These are phyloP conservation scores for Verbascum thapsus DNA, from an alignment of 257 asterid species.

Conservation along the genomic window DNA sequence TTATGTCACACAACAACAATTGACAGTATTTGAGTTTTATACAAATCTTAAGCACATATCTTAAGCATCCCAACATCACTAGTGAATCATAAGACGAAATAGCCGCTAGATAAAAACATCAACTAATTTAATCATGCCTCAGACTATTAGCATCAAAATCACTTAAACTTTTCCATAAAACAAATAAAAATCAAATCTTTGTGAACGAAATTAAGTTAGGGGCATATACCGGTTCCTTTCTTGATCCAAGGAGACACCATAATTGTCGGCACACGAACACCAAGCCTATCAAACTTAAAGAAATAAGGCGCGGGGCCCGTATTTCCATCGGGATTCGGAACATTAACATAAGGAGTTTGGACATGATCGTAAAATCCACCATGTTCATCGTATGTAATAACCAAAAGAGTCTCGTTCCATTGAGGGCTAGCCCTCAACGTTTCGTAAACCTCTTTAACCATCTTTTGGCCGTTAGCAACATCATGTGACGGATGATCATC, in stretches of 20 bases:
- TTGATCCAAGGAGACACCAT: conserved; percentile 95
- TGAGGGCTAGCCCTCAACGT: conserved; percentile 68
- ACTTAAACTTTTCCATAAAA: neutral
- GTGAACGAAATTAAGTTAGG: neutral
- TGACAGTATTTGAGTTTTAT: too few relatives aligned
- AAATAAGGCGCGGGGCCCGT: conserved; percentile 77
- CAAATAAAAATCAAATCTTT: neutral
- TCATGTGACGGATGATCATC: conserved; percentile 92
- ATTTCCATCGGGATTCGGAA: conserved; percentile 84
- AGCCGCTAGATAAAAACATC: neutral
- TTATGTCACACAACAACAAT: neutral
- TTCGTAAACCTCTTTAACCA: conserved; percentile 83
- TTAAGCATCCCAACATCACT: neutral
- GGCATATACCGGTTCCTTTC: conserved; percentile 74
- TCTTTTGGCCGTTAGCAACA: conserved; percentile 71
- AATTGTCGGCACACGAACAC: conserved; percentile 87
- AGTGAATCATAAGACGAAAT: neutral
- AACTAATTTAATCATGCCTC: neutral
- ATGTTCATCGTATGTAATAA: conserved; percentile 78
- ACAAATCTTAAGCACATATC: neutral
- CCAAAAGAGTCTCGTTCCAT: conserved; percentile 71
- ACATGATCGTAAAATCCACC: conserved; percentile 93
- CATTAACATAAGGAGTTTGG: conserved; percentile 54
- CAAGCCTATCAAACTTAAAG: conserved; percentile 88
- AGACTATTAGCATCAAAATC: neutral